phyloP scores from a whole-genome alignment of 495 filamentous ascomycete species.

The Thozetella sp. region DNA sequence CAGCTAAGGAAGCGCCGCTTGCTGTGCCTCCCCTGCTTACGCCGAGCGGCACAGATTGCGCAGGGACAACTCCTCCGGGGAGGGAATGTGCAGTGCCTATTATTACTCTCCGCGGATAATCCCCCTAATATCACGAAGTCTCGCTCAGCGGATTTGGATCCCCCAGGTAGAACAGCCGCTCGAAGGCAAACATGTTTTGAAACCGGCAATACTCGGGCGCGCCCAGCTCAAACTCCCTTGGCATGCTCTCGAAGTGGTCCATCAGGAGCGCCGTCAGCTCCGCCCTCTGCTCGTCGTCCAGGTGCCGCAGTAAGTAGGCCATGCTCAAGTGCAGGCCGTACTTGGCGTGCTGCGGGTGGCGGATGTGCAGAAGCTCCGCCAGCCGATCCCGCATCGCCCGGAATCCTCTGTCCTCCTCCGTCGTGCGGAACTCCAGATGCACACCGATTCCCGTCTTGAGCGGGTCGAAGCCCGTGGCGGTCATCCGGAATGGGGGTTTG shows the following conservation, averaged over 20 bases:
- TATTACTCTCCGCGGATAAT: neutral
- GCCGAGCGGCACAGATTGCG: too few relatives aligned
- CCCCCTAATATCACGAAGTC: neutral
- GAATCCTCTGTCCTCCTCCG: slow-evolving; percentile 9
- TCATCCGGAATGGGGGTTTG: slow-evolving; percentile 9
- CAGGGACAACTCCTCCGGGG: too few relatives aligned
- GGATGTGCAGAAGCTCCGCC: slow-evolving; percentile 10
- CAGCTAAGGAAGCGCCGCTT: too few relatives aligned
- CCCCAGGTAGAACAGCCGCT: slow-evolving; percentile 14
- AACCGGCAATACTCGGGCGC: slow-evolving; percentile 22
- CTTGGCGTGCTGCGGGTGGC: slow-evolving; percentile 9
- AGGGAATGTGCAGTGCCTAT: too few relatives aligned
- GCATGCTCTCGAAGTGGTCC: slow-evolving; percentile 9
- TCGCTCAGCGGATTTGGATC: neutral
- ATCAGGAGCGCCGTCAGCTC: slow-evolving; percentile 8
- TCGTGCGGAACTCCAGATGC: slow-evolving; percentile 2
- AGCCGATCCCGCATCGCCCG: slow-evolving; percentile 15
- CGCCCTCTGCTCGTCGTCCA: slow-evolving; percentile 6
- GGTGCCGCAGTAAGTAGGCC: slow-evolving; percentile 16
- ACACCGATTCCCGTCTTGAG: slow-evolving; percentile 11
- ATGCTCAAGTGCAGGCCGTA: slow-evolving; percentile 20
- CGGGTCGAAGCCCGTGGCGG: slow-evolving; percentile 7
- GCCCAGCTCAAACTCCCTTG: slow-evolving; percentile 17
- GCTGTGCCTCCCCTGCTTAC: too few relatives aligned
- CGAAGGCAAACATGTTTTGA: slow-evolving; percentile 19